phyloP scores from a whole-genome alignment of 2,329 filamentous ascomycete species.

The Fusarium guadeloupense region DNA sequence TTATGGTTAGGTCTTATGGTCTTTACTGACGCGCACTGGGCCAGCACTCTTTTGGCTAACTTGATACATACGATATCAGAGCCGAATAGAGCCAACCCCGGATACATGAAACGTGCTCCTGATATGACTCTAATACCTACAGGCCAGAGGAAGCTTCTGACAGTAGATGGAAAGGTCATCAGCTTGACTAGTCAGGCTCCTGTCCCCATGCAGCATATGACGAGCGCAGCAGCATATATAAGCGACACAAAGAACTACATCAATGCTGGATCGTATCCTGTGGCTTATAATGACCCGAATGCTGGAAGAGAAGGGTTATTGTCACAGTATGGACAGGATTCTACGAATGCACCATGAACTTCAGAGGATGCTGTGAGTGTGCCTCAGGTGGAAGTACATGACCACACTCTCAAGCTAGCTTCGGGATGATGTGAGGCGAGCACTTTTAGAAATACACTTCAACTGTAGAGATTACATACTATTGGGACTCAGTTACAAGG shows the following conservation, averaged over 20 bases:
- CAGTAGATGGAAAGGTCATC: neutral
- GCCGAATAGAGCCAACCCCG: neutral
- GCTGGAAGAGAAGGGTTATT: neutral
- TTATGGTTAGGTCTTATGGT: conserved; percentile 18
- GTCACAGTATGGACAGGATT: neutral
- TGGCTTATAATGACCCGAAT: neutral
- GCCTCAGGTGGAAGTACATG: too few species aligned
- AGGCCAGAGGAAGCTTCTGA: neutral
- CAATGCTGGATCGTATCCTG: neutral
- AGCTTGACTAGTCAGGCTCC: neutral
- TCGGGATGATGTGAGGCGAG: too few species aligned
- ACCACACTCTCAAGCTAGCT: too few species aligned
- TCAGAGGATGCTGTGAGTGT: too few species aligned
- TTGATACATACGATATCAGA: conserved; percentile 17
- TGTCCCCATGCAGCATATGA: neutral
- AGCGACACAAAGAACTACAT: neutral
- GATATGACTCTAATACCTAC: neutral
- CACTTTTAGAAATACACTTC: conserved; percentile 1
- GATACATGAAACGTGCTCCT: conserved; percentile 13
- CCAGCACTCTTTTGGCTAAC: conserved; percentile 18
- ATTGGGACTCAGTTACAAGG: conserved; percentile 1
- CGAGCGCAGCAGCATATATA: neutral
- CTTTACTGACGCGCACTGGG: conserved; percentile 23
- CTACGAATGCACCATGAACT: too few species aligned
- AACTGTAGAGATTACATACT: neutral